Base-by-base conservation (phyloP, 306 rosid species). In the Rosa multiflora region DNA sequence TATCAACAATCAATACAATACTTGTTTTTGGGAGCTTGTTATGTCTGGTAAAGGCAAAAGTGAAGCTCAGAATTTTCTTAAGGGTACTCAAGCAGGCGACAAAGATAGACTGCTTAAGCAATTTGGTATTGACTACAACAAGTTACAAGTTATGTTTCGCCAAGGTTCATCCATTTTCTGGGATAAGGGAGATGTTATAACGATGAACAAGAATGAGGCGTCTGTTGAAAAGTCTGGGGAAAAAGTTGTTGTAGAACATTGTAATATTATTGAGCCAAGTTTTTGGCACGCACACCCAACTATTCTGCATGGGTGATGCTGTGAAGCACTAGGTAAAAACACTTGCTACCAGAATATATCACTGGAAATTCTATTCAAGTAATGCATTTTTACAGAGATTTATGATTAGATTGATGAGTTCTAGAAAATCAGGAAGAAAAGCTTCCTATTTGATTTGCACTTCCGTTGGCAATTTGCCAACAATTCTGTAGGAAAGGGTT, bases 21-120 rank as follows among this genome's bases (percentile, higher is more conserved):
- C 97, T 76, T 92, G 98, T 87, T 94, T 90, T 59, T 92, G 97
- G 97, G 88, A 90, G 89, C 91, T 93, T 80, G 97, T 91, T 47
- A 83, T 87, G 80, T 81, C 88, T 51, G 96, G 98, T 55, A 91
- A 89, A 85, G 72, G 89, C 78, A 91, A 91, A 88, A 85, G 83
- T 71, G 95, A 90, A 81, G 97, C 95, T 52, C 97, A 93, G 78
- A 76, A 81, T 13, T 72, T 70, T 69, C 83, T 88, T 17, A 90
- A 91, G 90, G 98, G 98, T 68, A 89, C 88, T 75, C 98, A 93
- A 73, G 67, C 91, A 66, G 87, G 78, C 46, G 91, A 88, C 85
- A 93, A 84, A 83, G 80, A 86, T 32, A 88, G 75, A 66, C 56
- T 88, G 84, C 86, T 88, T 51, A 72, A 87, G 73, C 90, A 90